Percentiles rank a stretch among this genome's conserved stretches.
Conservation (phyloP, 306 rosid species). For the Vachellia pachyceras region DNA sequence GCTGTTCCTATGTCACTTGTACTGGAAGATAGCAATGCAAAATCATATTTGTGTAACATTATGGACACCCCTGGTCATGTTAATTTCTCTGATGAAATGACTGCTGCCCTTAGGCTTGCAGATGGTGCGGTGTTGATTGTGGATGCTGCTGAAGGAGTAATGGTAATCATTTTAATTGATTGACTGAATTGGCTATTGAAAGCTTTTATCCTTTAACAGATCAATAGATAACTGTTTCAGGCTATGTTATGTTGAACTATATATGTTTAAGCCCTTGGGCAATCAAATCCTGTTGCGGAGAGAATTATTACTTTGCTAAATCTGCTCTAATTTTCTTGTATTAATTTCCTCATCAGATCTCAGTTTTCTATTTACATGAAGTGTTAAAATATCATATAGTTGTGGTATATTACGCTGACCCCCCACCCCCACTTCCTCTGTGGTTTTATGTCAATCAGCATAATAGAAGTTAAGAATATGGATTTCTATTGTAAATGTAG, state of each 20-base stretch:
- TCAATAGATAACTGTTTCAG: not conserved
- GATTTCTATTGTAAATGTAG: conserved; percentile 51
- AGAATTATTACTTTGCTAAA: not conserved
- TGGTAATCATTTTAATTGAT: conserved; percentile 55
- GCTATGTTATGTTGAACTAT: not conserved
- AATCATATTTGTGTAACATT: conserved; percentile 85
- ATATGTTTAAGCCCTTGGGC: not conserved
- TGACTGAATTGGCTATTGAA: not conserved
- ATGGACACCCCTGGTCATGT: conserved; percentile 98
- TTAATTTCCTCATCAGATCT: not conserved
- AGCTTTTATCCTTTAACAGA: too few relatives aligned
- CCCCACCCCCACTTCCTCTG: not conserved
- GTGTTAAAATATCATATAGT: not conserved
- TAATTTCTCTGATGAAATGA: conserved; percentile 97
- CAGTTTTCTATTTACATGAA: not conserved
- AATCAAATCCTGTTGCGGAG: not conserved
- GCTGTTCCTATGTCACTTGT: conserved; percentile 96
- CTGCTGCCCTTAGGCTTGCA: conserved; percentile 93
- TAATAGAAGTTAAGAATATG: conserved; percentile 21
- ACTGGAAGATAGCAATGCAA: conserved; percentile 85
- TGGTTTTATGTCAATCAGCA: conserved; percentile 10
- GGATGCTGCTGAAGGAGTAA: conserved; percentile 98
- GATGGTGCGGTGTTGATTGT: conserved; percentile 94
- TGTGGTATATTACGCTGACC: not conserved
- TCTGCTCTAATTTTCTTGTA: not conserved